Evolutionary conservation across 192 early-diverging fungal species (phyloP).

Genomic region (Podila clonocystis): DNA sequence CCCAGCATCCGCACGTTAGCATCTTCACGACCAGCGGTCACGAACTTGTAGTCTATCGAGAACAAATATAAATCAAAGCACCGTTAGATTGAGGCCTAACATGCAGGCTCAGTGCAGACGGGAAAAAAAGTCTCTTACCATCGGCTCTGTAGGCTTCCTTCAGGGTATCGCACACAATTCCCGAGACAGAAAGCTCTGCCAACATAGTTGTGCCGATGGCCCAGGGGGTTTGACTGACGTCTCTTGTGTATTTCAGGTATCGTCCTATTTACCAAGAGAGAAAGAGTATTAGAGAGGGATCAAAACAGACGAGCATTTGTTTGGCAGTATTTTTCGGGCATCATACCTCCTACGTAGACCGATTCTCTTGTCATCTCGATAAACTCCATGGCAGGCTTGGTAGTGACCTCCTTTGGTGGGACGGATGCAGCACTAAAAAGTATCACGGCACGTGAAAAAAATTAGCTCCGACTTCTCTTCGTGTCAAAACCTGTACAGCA

Average conservation of each 20-base stretch:
- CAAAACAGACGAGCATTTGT: no score
- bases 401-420: constrained; percentile 40
- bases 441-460: neutral
- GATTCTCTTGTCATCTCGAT: constrained; percentile 61
- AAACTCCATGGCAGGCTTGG: constrained; percentile 41
- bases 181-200: constrained; percentile 82
- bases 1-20: constrained; percentile 96
- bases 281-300: no score
- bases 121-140: constrained; percentile 31
- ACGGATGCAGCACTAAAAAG: constrained; percentile 9
- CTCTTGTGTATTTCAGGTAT: constrained; percentile 76
- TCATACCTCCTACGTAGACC: constrained; percentile 67
- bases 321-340: no score
- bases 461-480: constrained; percentile 3
- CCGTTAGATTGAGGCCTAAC: neutral
- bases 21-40: constrained; percentile 90
- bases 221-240: constrained; percentile 91
- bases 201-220: constrained; percentile 72
- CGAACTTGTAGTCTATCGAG: constrained; percentile 76
- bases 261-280: no score
- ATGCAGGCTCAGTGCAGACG: neutral
- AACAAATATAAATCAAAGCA: neutral
- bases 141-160: constrained; percentile 65
- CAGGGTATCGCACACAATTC: constrained; percentile 72
- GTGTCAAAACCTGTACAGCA: neutral